Base-by-base conservation (phyloP, 345 rosid species). In the Trapa bicornis region DNA sequence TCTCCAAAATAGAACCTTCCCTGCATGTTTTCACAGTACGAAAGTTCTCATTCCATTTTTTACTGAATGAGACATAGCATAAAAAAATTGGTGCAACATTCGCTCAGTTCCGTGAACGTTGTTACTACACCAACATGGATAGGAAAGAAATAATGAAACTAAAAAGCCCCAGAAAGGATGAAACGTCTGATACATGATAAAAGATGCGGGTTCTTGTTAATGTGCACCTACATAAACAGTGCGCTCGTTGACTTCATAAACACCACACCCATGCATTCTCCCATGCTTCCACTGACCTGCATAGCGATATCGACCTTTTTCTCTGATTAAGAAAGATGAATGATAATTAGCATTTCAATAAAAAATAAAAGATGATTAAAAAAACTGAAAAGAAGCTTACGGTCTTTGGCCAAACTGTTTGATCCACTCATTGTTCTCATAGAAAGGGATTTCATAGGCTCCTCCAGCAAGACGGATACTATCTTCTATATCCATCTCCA, bases 261-360 rank as follows among this genome's bases (percentile, higher is more conserved):
- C 80, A 75, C 95, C 98, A 75, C 96, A 92, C 22, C 96, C 96
- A 80, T 92, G 98, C 92, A 92, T 82, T 79, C 92, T 83, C 45
- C 95, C 87, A 69, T 85, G 98, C 91, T 89, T 92, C 98, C 96
- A 92, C 73, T 92, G 85, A 65, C 98, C 96, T 79, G 95, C 92
- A 78, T 92, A 92, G 60, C 98, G 91, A 65, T 92, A 92, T 53
- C 96, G 84, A 61, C 98, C 96, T 81, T 83, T 87, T 81, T 87
- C 95, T 84, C 98, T 92, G 79, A 61, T 73, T 76, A 58, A 58
- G 37, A 33, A 58, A 58, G 32, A 54, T 4, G 35, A 5, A 58
- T 9, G 5, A 58, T 58, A 32, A 58, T 58, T 58, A 58, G 15
- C 37, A 9, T 58, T 8, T 32, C 63, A 7, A 33, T 5, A 3